Conservation (phyloP, 2,329 filamentous ascomycete genomes). For the Talaromyces sp. region DNA sequence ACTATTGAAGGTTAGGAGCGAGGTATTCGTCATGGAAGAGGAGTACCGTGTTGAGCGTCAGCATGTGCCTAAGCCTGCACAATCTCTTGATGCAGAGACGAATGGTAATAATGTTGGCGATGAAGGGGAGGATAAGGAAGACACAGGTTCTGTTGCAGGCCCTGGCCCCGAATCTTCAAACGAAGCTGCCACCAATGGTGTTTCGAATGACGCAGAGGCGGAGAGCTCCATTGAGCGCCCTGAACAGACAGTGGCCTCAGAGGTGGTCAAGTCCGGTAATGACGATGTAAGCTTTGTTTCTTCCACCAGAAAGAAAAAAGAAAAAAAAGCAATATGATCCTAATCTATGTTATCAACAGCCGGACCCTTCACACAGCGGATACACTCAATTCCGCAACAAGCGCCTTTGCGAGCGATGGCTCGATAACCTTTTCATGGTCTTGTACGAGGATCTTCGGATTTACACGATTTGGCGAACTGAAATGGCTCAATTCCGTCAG, state of each 20-base stretch:
- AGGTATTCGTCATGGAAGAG: constrained; percentile 99
- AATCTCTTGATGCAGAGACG: constrained; percentile 56
- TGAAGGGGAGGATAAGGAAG: constrained; percentile 28
- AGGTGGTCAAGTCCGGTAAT: constrained; percentile 72
- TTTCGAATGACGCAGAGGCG: constrained; percentile 27
- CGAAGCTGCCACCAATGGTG: constrained; percentile 36
- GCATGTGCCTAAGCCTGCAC: constrained; percentile 71
- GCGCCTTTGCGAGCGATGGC: constrained; percentile 93
- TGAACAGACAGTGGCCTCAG: constrained; percentile 74
- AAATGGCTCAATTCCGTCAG: constrained; percentile 92
- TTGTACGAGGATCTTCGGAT: constrained; percentile 96
- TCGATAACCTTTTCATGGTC: constrained; percentile 99
- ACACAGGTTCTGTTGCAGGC: constrained; percentile 27
- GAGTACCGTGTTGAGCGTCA: constrained; percentile 82
- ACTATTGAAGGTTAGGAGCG: constrained; percentile 88
- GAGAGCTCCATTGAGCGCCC: constrained; percentile 71
- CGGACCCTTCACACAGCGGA: constrained; percentile 67
- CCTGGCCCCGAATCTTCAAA: constrained; percentile 21
- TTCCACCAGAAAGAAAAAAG: too few relatives aligned
- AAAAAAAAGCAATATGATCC: not conserved
- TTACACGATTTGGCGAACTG: constrained; percentile 98
- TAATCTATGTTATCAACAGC: constrained; percentile 50
- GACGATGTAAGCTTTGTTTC: constrained; percentile 63
- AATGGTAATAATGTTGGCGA: constrained; percentile 33
- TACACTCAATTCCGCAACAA: constrained; percentile 96